Percentiles rank a stretch among this genome's conserved stretches.
These are phyloP conservation scores for Cryptomeria japonica DNA, from an alignment of 75 land plant genomes.

Conservation along the genomic window DNA sequence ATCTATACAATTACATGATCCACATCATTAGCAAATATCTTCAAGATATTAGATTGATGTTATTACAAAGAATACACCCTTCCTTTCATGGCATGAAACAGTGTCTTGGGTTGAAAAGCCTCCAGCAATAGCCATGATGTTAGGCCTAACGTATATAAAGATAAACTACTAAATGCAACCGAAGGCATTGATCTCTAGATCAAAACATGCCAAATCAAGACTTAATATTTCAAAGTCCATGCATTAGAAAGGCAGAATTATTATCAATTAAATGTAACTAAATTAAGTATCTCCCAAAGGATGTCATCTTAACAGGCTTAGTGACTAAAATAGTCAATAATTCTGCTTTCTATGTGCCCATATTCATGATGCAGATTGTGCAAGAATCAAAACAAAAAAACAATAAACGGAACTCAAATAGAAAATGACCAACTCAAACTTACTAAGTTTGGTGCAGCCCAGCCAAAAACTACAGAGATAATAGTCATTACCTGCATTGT, in stretches of 20 bases:
- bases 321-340: background rate
- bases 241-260: background rate
- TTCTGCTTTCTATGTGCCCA: background rate
- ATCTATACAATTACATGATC: background rate
- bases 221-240: background rate
- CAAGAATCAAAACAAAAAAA: background rate
- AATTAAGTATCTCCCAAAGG: background rate
- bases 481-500: slow-evolving; percentile 42
- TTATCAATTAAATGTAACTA: background rate
- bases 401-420: background rate
- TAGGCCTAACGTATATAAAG: background rate
- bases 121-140: background rate
- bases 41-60: background rate
- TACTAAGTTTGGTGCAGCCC: slow-evolving; percentile 25
- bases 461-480: slow-evolving; percentile 7
- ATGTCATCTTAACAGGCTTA: background rate
- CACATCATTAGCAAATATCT: background rate
- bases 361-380: background rate
- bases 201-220: background rate
- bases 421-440: slow-evolving; percentile 9
- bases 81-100: background rate
- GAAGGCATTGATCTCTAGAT: background rate
- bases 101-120: background rate
- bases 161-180: background rate
- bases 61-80: background rate